Percentiles rank a stretch among this genome's conserved stretches.
Conservation (phyloP, 2,329 filamentous ascomycete species). For the Penicillium sp. region DNA sequence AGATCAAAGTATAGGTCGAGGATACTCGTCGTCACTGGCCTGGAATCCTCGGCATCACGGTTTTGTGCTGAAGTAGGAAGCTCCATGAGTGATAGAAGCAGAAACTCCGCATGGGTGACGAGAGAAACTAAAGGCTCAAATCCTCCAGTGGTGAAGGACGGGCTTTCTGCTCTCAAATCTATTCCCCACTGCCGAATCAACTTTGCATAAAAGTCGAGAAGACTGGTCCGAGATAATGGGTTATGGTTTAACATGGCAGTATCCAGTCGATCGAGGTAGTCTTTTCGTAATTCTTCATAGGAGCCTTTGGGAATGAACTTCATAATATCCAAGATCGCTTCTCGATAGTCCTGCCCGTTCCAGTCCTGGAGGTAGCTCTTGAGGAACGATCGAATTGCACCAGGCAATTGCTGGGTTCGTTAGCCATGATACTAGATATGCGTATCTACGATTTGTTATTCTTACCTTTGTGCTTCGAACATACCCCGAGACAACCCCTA, state of each 20-base stretch:
- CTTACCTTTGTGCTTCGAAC: constrained; percentile 37
- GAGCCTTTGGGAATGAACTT: constrained; percentile 30
- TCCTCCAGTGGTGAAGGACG: constrained; percentile 23
- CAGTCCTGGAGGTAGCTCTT: constrained; percentile 56
- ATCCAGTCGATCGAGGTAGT: constrained; percentile 40
- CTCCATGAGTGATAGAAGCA: constrained; percentile 60
- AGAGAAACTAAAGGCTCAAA: constrained; percentile 38
- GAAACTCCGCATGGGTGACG: constrained; percentile 48
- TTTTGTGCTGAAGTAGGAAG: constrained; percentile 35
- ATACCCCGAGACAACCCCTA: constrained; percentile 32
- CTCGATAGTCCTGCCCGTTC: constrained; percentile 57
- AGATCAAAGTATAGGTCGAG: constrained; percentile 68
- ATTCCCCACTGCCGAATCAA: constrained; percentile 57
- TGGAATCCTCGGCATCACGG: constrained; percentile 14
- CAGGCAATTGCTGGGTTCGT: constrained; percentile 28
- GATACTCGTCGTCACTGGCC: constrained; percentile 47
- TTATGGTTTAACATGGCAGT: constrained; percentile 33
- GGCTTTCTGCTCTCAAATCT: constrained; percentile 26
- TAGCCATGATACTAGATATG: constrained; percentile 8
- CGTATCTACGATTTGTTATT: neutral
- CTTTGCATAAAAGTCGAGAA: constrained; percentile 65
- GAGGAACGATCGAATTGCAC: constrained; percentile 31
- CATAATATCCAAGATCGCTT: constrained; percentile 35
- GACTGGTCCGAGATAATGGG: constrained; percentile 50
- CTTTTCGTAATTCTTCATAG: constrained; percentile 30